Evolutionary conservation across 345 rosid species (phyloP), one percentile per base, ranked within the genome.

Genomic region (Viola odorata): DNA sequence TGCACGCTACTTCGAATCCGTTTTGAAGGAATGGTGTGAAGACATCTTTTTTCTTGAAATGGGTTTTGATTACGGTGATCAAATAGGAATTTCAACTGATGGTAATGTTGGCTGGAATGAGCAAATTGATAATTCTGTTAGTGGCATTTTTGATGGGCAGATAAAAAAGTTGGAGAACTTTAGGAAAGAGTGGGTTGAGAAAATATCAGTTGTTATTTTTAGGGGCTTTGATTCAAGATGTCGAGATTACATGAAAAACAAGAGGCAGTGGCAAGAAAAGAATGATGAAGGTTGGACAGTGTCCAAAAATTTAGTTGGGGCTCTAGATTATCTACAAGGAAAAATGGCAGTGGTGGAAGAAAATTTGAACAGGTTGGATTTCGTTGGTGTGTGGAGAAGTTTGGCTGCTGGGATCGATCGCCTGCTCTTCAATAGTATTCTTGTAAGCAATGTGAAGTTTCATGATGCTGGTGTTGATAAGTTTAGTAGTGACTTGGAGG

Each of bases 11-110:
- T 55, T 84, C 57, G 97, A 86, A 65, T 77, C 86, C 53, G 83
- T 88, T 61, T 55, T 94, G 62, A 84, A 69, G 67, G 92, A 88
- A 70, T 86, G 96, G 97, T 77, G 81, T 41, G 99, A 90, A 66
- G 99, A 90, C 64, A 81, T 90, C 4, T 88, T 88, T 69, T 90
- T 90, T 64, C 79, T 94, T 1, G 97, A 90, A 77, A 68, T 94
- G 86, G 85, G 81, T 52, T 66, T 62, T 45, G 77, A 67, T 61
- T 64, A 76, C 57, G 55, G 69, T 41, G 73, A 81, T 72, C 78
- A 74, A 55, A 61, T 55, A 50, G 87, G 68, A 75, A 23, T 37
- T 40, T 57, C 74, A 17, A 55, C 60, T 45, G 12, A 55, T n/a
- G 77, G 56, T 17, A 57, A 37, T 60, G 63, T 12, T 48, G 52